Conservation (phyloP, 805 yeast species). For the Kluyveromyces siamensis region DNA sequence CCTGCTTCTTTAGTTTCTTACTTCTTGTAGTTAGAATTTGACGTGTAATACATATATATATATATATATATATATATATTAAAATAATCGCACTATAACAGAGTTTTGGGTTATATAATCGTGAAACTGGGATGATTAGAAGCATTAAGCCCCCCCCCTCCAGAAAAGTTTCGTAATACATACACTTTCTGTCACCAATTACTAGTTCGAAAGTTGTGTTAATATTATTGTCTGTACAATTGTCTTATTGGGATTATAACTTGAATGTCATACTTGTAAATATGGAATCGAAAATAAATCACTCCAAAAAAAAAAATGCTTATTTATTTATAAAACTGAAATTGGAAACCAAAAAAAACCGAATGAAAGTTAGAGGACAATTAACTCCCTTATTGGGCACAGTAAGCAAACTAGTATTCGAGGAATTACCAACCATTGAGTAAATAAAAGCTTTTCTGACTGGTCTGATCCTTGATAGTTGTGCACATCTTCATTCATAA, state of each 20-base stretch:
- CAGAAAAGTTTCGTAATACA: too few relatives aligned
- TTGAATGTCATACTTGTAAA: background rate
- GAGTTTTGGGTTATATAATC: too few relatives aligned
- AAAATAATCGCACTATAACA: background rate
- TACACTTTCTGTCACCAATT: too few relatives aligned
- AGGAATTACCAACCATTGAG: background rate
- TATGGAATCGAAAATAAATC: background rate
- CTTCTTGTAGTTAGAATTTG: constrained; percentile 28
- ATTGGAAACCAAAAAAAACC: background rate
- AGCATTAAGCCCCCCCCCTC: too few relatives aligned
- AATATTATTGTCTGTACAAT: too few relatives aligned
- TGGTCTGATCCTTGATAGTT: background rate
- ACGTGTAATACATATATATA: background rate
- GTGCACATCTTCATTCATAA: background rate
- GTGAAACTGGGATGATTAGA: too few relatives aligned
- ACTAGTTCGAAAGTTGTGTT: too few relatives aligned
- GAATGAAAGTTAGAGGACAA: background rate
- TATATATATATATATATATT: too few relatives aligned
- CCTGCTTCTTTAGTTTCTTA: constrained; percentile 46
- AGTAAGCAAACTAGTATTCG: background rate
- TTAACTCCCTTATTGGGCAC: background rate
- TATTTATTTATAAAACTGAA: background rate
- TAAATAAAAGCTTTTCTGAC: background rate
- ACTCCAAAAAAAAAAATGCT: background rate
- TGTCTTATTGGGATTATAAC: too few relatives aligned